Percentiles rank a stretch among this genome's conserved stretches.
Evolutionary conservation across 352 stramenopile genomes (phyloP).

Genomic region (Thraustotheca clavata): DNA sequence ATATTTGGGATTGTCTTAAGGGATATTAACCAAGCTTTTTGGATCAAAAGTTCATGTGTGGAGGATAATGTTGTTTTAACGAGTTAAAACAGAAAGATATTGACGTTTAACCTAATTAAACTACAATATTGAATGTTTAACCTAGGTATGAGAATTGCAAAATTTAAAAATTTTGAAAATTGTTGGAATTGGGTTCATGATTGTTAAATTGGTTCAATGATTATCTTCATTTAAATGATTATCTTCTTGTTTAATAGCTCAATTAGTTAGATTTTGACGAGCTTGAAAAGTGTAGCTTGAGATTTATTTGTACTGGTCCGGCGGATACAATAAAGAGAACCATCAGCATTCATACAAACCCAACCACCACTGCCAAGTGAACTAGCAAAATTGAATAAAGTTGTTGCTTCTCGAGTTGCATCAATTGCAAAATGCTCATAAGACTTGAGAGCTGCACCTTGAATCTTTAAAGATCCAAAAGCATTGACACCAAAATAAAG

Average conservation of each 20-base stretch:
- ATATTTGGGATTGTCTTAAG: too few relatives aligned
- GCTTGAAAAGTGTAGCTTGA: constrained; percentile 40
- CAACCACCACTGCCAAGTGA: constrained; percentile 68
- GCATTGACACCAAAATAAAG: constrained; percentile 65
- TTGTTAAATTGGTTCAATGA: neutral
- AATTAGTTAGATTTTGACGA: constrained; percentile 42
- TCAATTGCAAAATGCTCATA: constrained; percentile 76
- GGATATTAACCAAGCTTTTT: too few relatives aligned
- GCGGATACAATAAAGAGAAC: constrained; percentile 42
- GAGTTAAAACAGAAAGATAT: neutral
- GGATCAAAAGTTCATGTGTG: too few relatives aligned
- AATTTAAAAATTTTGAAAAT: neutral
- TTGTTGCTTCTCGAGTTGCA: constrained; percentile 31
- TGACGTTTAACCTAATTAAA: neutral
- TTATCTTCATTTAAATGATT: too few relatives aligned
- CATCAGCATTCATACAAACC: constrained; percentile 28
- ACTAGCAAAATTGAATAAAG: constrained; percentile 56
- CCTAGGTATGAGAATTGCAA: too few relatives aligned
- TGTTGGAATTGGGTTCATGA: neutral
- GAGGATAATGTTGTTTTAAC: too few relatives aligned
- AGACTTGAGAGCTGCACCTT: constrained; percentile 45
- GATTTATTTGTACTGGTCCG: constrained; percentile 58
- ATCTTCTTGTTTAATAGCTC: too few relatives aligned
- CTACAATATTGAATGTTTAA: too few relatives aligned
- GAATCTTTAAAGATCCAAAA: constrained; percentile 56